A percentile compares a stretch with the other conserved stretches of the same genome.
Conservation (phyloP, 768 basidiomycete genomes). For the Leccinum boreale region DNA sequence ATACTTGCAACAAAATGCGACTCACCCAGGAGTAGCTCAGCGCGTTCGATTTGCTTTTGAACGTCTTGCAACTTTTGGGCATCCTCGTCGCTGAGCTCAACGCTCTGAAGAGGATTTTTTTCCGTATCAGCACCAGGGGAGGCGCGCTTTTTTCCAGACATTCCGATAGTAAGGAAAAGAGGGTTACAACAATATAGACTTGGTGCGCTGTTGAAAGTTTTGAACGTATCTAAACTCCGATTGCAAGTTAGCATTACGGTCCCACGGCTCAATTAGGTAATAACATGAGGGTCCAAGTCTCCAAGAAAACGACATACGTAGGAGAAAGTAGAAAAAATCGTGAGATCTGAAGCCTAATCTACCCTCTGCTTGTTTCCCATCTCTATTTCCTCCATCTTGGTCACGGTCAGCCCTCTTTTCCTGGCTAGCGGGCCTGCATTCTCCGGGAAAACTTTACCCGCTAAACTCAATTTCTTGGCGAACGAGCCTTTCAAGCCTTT, state of each 20-base stretch:
- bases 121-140: conserved; percentile 77
- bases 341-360: conserved; percentile 41
- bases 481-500: conserved; percentile 57
- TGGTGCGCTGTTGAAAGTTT: conserved; percentile 14
- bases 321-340: background rate
- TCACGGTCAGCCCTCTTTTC: conserved; percentile 32
- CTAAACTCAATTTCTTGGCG: conserved; percentile 31
- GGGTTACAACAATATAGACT: conserved; percentile 6
- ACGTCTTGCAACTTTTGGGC: conserved; percentile 62
- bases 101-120: conserved; percentile 63
- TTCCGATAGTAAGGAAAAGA: conserved; percentile 11
- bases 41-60: conserved; percentile 67
- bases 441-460: conserved; percentile 37
- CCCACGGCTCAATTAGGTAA: conserved; percentile 8
- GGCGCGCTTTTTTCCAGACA: conserved; percentile 64
- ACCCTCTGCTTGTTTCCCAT: conserved; percentile 79
- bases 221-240: conserved; percentile 31
- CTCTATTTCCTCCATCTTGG: conserved; percentile 68
- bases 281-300: background rate
- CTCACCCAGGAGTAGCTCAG: conserved; percentile 72
- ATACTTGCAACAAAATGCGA: conserved; percentile 7
- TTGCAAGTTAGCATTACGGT: conserved; percentile 5
- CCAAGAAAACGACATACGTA: background rate
- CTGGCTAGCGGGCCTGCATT: conserved; percentile 37
- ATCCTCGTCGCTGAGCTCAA: conserved; percentile 70